Conservation (phyloP, 2,329 filamentous ascomycete species). For the Fusarium tanahbumbuense region DNA sequence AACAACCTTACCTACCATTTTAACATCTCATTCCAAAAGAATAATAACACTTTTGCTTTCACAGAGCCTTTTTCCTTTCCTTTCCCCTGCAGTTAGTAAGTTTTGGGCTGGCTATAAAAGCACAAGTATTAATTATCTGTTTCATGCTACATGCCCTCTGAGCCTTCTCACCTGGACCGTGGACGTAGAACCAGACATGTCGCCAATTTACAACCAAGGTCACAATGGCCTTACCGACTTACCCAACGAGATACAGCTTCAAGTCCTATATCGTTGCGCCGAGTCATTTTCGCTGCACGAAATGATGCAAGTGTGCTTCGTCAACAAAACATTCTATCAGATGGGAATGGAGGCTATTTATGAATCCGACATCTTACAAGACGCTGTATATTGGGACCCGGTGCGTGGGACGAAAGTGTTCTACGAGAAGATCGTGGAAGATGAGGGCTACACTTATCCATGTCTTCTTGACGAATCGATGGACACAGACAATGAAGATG, state of each 20-base stretch:
- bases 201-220: not conserved
- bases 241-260: conserved; percentile 3
- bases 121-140: no score
- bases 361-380: not conserved
- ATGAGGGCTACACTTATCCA: not conserved
- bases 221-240: rapidly evolving
- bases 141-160: no score
- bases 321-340: not conserved
- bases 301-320: not conserved
- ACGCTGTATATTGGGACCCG: conserved; percentile 6
- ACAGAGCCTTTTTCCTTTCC: no score
- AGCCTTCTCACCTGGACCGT: not conserved
- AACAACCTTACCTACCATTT: no score
- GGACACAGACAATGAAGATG: not conserved
- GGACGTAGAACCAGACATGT: not conserved
- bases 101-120: not conserved
- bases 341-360: not conserved
- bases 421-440: not conserved
- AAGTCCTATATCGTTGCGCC: not conserved
- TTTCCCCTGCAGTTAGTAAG: no score
- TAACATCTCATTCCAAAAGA: not conserved
- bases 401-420: not conserved
- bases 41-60: not conserved
- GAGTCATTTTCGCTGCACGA: not conserved
- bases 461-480: not conserved